Conservation (phyloP, 192 early-diverging fungal species). For the Linnemannia schmuckeri region DNA sequence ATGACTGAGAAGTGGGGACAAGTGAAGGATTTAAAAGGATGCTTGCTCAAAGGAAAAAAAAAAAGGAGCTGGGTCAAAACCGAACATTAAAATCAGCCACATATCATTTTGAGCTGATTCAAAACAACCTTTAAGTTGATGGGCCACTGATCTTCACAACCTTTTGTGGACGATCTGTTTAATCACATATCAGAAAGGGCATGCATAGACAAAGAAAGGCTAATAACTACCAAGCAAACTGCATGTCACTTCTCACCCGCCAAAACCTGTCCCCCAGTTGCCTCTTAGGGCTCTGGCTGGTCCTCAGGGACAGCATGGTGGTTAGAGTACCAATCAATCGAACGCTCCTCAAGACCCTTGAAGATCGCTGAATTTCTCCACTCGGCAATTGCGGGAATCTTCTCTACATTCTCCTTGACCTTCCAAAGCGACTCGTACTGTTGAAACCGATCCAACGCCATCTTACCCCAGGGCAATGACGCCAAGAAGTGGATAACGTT, state of each 20-base stretch:
- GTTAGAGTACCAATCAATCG: not conserved
- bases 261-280: not conserved
- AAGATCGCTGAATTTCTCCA: slow-evolving; percentile 15
- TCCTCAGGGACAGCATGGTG: not conserved
- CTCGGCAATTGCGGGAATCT: slow-evolving; percentile 1
- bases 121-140: too few relatives aligned
- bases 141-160: too few relatives aligned
- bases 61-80: too few relatives aligned
- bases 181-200: too few relatives aligned
- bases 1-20: too few relatives aligned
- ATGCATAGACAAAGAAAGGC: too few relatives aligned
- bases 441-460: slow-evolving; percentile 14
- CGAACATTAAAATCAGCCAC: too few relatives aligned
- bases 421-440: slow-evolving; percentile 22
- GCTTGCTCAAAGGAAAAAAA: too few relatives aligned
- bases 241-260: too few relatives aligned
- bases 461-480: slow-evolving; percentile 18
- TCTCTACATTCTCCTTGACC: slow-evolving; percentile 41
- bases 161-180: too few relatives aligned
- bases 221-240: too few relatives aligned
- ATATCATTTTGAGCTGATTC: too few relatives aligned
- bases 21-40: not conserved
- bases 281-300: not conserved
- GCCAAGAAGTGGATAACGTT: slow-evolving; percentile 26
- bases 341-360: slow-evolving; percentile 10